Evolutionary conservation across 495 filamentous ascomycete species (phyloP), one percentile per base, ranked within the genome.

Genomic region (Tuber borchii): DNA sequence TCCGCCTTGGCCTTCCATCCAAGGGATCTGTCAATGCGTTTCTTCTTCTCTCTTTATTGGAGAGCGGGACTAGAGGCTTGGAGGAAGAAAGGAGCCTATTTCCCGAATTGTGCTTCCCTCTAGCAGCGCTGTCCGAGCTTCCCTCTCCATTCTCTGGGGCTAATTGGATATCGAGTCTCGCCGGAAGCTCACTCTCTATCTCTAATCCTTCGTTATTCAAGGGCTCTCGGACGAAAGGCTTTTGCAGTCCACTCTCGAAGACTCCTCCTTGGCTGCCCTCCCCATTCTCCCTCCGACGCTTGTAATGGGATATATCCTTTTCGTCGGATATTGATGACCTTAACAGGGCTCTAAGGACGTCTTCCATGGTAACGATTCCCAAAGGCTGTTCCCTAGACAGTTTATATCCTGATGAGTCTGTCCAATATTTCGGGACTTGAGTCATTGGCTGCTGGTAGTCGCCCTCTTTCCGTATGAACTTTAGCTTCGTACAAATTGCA

Each of bases 361-460:
- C 78, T 71, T 79, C 78, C 56, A 79, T 72, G 20, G 78, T 79
- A 71, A 79, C 42, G 56, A 79, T 79, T 34, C 78, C 78, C 56
- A 74, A 75, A 22, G 72, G 77, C 20, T 70, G 71, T 45, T 71
- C 76, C 20, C 42, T 69, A 31, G 78, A 79, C 8, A 71, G 65
- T 48, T 75, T 61, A 39, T 79, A 79, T 22, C 65, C 48, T 12
- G 37, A 45, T 22, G 74, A 72, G 70, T 71, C 77, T 34, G 78
- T 79, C 78, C 78, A 79, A 31, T 79, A 79, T 22, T 75, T 79
- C 46, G 78, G 78, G 26, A 37, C 44, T 37, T 75, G 74, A 1
- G 56, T 8, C 56, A 65, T 12, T 34, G 56, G 56, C 56, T 65
- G 56, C 1, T 31, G 26, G 26, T 65, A 17, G 7, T 34, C 26